These are phyloP conservation scores for Blastobotrys americana DNA, from an alignment of 805 yeast genomes.

Conservation along the genomic window DNA sequence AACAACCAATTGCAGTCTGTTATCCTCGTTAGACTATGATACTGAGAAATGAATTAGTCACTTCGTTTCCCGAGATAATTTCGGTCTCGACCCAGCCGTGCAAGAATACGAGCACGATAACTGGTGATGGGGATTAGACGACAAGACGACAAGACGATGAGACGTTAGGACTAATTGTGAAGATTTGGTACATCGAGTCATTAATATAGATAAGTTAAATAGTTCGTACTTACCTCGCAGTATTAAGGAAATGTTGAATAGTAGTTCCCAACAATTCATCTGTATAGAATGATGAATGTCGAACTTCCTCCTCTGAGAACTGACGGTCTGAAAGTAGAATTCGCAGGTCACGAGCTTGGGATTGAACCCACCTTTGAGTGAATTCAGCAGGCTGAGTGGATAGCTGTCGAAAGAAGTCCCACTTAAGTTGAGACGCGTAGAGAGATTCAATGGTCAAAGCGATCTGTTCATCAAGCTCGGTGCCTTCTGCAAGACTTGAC, in stretches of 20 bases:
- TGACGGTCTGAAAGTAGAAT: slow-evolving; percentile 86
- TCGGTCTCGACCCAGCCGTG: no score
- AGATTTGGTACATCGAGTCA: no score
- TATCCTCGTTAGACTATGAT: no score
- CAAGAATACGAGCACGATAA: no score
- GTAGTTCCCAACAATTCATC: slow-evolving; percentile 75
- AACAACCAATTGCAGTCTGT: background rate
- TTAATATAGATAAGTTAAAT: no score
- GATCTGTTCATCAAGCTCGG: slow-evolving; percentile 38
- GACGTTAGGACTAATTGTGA: no score
- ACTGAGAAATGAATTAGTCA: background rate
- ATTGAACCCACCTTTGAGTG: slow-evolving; percentile 63
- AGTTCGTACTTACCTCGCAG: slow-evolving; percentile 10
- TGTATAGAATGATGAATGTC: slow-evolving; percentile 75
- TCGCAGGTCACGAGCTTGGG: slow-evolving; percentile 78
- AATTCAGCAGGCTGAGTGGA: slow-evolving; percentile 72
- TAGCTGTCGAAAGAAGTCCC: slow-evolving; percentile 69
- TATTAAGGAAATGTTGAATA: slow-evolving; percentile 55
- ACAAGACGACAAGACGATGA: no score
- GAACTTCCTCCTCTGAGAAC: slow-evolving; percentile 77
- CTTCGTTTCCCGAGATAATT: no score
- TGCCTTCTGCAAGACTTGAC: slow-evolving; percentile 36
- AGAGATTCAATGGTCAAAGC: slow-evolving; percentile 44
- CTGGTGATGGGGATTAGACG: no score
- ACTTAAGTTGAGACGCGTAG: slow-evolving; percentile 51